phyloP scores from a whole-genome alignment of 805 yeast species.

The Hanseniaspora pseudoguilliermondii region DNA sequence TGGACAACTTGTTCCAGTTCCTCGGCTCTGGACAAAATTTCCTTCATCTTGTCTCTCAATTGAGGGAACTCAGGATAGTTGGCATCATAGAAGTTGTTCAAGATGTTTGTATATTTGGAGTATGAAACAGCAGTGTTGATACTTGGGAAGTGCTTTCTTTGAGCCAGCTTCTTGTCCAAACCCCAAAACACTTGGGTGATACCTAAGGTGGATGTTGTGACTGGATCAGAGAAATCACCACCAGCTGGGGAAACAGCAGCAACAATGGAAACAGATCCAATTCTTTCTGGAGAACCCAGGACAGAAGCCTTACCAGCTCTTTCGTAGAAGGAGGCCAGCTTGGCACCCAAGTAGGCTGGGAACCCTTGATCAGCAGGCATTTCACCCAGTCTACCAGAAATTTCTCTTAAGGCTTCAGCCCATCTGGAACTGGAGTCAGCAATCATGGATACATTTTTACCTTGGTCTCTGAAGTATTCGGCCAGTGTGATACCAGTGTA shows the following conservation, averaged over 20 bases:
- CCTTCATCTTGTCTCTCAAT: conserved; percentile 83
- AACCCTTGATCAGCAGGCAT: conserved; percentile 99
- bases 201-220: conserved; percentile 95
- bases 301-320: conserved; percentile 97
- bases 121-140: conserved; percentile 92
- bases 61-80: conserved; percentile 84
- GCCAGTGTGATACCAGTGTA: conserved; percentile 98
- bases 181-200: conserved; percentile 99
- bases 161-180: conserved; percentile 95
- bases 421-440: conserved; percentile 99
- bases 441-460: conserved; percentile 97
- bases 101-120: conserved; percentile 85
- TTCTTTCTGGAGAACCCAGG: conserved; percentile 90
- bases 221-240: conserved; percentile 99
- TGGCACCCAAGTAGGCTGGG: conserved; percentile 99
- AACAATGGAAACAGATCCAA: conserved; percentile 96
- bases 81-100: conserved; percentile 71
- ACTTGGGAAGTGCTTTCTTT: conserved; percentile 99
- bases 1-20: conserved; percentile 98
- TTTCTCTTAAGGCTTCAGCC: conserved; percentile 99
- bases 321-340: conserved; percentile 96
- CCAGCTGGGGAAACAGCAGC: conserved; percentile 99
- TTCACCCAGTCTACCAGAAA: conserved; percentile 99
- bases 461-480: conserved; percentile 99
- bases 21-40: conserved; percentile 91